Conservation (phyloP, 352 stramenopile species). For the Discostella stelligera region DNA sequence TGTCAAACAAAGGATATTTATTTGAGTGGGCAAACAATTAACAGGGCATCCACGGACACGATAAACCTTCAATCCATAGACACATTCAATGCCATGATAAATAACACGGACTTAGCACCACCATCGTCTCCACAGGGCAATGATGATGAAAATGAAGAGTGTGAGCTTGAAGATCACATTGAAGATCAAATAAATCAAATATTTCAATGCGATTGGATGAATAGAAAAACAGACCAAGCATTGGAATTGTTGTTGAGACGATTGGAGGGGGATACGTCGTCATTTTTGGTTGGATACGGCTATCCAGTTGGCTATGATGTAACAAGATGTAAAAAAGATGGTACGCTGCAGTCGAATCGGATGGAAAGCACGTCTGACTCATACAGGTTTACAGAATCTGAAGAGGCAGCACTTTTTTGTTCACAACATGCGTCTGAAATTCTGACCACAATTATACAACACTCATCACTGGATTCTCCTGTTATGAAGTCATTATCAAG, state of each 20-base stretch:
- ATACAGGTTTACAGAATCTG: conserved; percentile 1
- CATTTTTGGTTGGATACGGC: conserved; percentile 42
- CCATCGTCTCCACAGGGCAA: not conserved
- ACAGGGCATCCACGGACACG: not conserved
- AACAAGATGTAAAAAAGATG: conserved; percentile 8
- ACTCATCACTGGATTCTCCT: conserved; percentile 68
- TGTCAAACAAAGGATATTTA: not conserved
- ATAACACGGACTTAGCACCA: not conserved
- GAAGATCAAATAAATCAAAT: conserved; percentile 46
- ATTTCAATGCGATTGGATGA: conserved; percentile 75
- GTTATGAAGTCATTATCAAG: conserved; percentile 63
- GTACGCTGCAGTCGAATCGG: conserved; percentile 1
- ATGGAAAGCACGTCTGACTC: not conserved
- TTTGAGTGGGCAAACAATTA: not conserved
- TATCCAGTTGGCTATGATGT: conserved; percentile 37
- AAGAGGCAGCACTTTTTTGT: conserved; percentile 49
- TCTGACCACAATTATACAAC: conserved; percentile 80
- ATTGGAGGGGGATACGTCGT: conserved; percentile 27
- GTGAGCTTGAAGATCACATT: conserved; percentile 51
- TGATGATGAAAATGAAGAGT: conserved; percentile 13
- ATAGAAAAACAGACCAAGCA: conserved; percentile 41
- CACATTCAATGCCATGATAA: conserved; percentile 38
- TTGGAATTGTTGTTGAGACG: conserved; percentile 66
- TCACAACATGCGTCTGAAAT: conserved; percentile 77
- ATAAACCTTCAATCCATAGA: conserved; percentile 44